These are phyloP conservation scores for Bjerkandera adusta DNA, from an alignment of 1,284 basidiomycete species.

Conservation along the genomic window DNA sequence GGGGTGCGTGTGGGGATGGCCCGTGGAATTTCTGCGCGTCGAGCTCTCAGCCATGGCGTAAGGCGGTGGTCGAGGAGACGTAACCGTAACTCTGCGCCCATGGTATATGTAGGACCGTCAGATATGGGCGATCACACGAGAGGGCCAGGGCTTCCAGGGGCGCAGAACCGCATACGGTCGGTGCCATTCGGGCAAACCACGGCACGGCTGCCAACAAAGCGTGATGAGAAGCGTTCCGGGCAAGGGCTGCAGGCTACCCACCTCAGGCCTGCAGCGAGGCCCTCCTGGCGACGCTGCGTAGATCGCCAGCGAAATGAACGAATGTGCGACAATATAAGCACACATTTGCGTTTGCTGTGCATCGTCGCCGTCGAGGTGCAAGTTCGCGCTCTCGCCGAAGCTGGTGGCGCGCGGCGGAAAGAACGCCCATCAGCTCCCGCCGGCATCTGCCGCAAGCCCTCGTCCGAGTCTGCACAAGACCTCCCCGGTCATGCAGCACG, in stretches of 20 bases:
- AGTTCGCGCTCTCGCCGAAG: background rate
- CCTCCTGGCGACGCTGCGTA: background rate
- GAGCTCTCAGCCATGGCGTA: conserved; percentile 7
- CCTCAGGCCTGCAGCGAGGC: conserved; percentile 2
- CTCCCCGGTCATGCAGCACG: conserved; percentile 1
- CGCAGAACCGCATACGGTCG: conserved; percentile 5
- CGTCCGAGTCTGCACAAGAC: background rate
- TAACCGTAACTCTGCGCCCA: conserved; percentile 2
- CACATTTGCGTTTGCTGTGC: background rate
- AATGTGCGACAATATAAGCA: conserved; percentile 13
- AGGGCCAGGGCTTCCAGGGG: conserved; percentile 1
- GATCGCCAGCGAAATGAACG: conserved; percentile 13
- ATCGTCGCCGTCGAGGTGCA: background rate
- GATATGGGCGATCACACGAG: conserved; percentile 14
- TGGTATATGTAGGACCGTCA: conserved; percentile 15
- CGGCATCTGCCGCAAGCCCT: background rate
- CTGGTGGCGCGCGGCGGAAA: conserved; percentile 5
- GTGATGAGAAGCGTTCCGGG: conserved; percentile 4
- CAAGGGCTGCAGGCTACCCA: background rate
- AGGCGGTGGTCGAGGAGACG: conserved; percentile 2
- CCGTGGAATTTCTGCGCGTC: background rate
- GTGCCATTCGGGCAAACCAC: conserved; percentile 14
- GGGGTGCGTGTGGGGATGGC: conserved; percentile 1
- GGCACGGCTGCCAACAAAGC: background rate
- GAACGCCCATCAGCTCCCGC: background rate